Base-by-base conservation (phyloP, 768 basidiomycete species). In the Amanita subjunquillea region DNA sequence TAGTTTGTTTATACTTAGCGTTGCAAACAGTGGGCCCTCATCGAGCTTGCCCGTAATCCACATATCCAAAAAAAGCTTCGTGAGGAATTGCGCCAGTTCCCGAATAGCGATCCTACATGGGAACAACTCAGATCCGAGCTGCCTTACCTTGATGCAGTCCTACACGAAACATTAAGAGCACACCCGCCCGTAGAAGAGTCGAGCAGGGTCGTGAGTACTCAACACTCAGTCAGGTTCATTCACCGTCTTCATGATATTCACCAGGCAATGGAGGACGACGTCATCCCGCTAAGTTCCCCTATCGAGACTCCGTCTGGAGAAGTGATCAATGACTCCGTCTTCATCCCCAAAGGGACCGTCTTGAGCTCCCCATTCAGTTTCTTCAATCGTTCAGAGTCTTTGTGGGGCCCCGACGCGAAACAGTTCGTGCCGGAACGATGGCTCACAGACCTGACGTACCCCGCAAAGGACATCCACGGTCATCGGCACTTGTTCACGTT, bases 331-430 rank as follows among this genome's bases (percentile, higher is more conserved):
- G 58, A 66, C 41, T 60, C 58, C 10, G 57, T 76, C 20, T 55
- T 53, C 12, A 61, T 77, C n/a, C 54, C 74, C 1, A 68, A 69
- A 50, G 75, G 73, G 20, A 67, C 71, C 1, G 45, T 56, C 4
- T 55, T 80, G 12, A 62, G 63, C 5, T 58, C 74, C 4, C 69
- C 75, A 0, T 65, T 76, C 41, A 56, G 60, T 17, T 59, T 58
- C 44, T 64, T 79, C 29, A 77, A 79, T 57, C 57, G 63, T 10
- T 69, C 71, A 3, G 58, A 62, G 22, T 60, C 54, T 2, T 55
- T 74, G 22, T 79, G 76, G 72, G 78, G 79, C 4, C 47, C 63
- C 1, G 69, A 73, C 38, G 72, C 74, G n/a, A 67, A 60, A 25
- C 62, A 67, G 38, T 77, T 77, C 58, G 62, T 63, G 4, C 76